Evolutionary conservation across 371 early-diverging fungal species (phyloP).

Genomic region (Basidiobolus meristosporus): DNA sequence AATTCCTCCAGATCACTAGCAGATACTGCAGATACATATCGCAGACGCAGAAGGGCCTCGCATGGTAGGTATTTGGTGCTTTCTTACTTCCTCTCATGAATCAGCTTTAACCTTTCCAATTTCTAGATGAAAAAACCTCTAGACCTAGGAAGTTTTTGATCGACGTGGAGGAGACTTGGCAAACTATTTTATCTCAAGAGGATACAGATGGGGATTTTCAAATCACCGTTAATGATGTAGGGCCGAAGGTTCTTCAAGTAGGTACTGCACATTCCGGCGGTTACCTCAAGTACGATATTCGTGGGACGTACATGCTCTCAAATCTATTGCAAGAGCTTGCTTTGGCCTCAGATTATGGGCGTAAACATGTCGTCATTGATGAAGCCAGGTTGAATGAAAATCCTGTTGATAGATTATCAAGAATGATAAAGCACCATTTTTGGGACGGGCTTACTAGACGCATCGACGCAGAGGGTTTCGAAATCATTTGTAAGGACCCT

Average conservation of each 20-base stretch:
- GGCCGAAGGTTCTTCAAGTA: constrained; percentile 76
- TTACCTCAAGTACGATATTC: constrained; percentile 67
- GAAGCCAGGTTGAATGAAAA: constrained; percentile 81
- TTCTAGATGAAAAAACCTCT: constrained; percentile 43
- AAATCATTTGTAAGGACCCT: constrained; percentile 82
- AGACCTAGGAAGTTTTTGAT: constrained; percentile 61
- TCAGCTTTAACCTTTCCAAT: neutral
- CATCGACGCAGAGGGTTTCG: constrained; percentile 80
- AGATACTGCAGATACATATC: too few relatives aligned
- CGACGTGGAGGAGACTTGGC: constrained; percentile 69
- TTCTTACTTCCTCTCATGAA: neutral
- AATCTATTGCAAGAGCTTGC: constrained; percentile 90
- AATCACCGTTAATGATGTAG: constrained; percentile 82
- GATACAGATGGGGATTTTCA: constrained; percentile 90
- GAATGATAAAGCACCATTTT: constrained; percentile 80
- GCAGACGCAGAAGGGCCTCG: constrained; percentile 14
- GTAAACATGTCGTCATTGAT: constrained; percentile 69
- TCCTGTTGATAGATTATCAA: constrained; percentile 73
- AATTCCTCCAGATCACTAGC: too few relatives aligned
- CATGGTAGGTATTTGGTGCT: constrained; percentile 14
- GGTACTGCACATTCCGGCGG: constrained; percentile 80
- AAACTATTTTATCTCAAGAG: constrained; percentile 70
- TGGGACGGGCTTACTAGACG: constrained; percentile 89
- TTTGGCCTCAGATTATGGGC: constrained; percentile 68
- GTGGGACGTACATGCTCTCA: constrained; percentile 87